Evolutionary conservation across 805 yeast genomes (phyloP), one percentile per base, ranked within the genome.

Genomic region (Teunomyces tritomae): DNA sequence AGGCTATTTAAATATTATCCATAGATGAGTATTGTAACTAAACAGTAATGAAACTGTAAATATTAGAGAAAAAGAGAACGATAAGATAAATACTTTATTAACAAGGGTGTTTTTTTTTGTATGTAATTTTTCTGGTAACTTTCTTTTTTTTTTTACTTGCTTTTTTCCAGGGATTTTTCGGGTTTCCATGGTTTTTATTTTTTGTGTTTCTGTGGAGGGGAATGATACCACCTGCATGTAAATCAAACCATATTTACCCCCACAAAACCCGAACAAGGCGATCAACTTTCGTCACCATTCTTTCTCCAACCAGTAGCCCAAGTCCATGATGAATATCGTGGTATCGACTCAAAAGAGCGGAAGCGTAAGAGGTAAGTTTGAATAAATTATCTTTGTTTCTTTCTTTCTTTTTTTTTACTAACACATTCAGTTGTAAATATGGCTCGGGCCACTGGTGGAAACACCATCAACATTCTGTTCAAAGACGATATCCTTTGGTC

Each of bases 1-100:
- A 82, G 66, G 53, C 56, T 35, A 24, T 53, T 16, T 45, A 47
- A 33, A 30, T 20, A 14, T 7, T 28, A 39, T 27, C 33, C n/a
- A n/a, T 36, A 20, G n/a, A 34, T 4, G 13, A 14, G 16, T 16
- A 34, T 8, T 17, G 39, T 17, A 34, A 7, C 3, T 13, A 34
- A 34, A 34, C 37, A 16, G 10, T 13, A 33, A 33, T n/a, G 2
- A 7, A 11, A 36, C 24, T 16, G 41, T 20, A 16, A 16, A 37
- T 24, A 10, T 9, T 9, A 28, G n/a, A 28, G 30, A 28, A n/a
- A n/a, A n/a, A n/a, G n/a, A n/a, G n/a, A n/a, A n/a, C n/a, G n/a
- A n/a, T n/a, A n/a, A n/a, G n/a, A n/a, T n/a, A n/a, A n/a, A n/a
- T n/a, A 3, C 29, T 8, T 9, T 5, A 28, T 10, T 9, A 28